Evolutionary conservation across 1,284 basidiomycete species (phyloP), one percentile per base, ranked within the genome.

Genomic region (Cystobasidium sp.): DNA sequence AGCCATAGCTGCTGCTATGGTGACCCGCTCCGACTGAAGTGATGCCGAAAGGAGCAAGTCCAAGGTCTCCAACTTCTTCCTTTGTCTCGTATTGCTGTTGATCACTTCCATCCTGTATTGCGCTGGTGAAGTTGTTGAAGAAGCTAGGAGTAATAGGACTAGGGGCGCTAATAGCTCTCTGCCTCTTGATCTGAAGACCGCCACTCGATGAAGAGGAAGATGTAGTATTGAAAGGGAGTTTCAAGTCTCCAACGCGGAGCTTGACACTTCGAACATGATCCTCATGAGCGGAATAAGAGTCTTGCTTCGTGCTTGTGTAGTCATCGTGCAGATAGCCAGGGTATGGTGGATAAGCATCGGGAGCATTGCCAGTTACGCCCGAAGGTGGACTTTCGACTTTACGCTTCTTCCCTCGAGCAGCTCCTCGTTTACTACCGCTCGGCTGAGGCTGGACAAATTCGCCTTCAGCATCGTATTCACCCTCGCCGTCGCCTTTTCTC

Each of bases 111-210:
- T 22, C 22, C 14, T 41, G 31, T 39, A 16, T 44, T 6, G 64
- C 31, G 18, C 22, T 37, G 43, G 24, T 12, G 59, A 24, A 37
- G 31, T 46, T 49, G 16, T 44, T 24, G 43, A 58, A 58, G 66
- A 68, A 68, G 43, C 20, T 58, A 22, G 66, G 53, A 31, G 66
- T 68, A 43, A 68, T 46, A 44, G 66, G 66, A 58, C 53, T 56
- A 43, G 66, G 66, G 44, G 66, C 66, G n/a, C 53, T 56, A 8
- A 68, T 68, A 47, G 66, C 66, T n/a, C 66, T 59, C n/a, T 41
- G 56, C 43, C 56, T 59, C 10, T 59, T 59, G 43, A 14, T 49
- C 12, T 43, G 39, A n/a, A 12, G 66, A 47, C 14, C 12, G 20
- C 66, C 22, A 58, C 41, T 41, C 7, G 37, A 44, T 18, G 39